Conservation (phyloP, 768 basidiomycete genomes). For the Mycena olivaceomarginata region DNA sequence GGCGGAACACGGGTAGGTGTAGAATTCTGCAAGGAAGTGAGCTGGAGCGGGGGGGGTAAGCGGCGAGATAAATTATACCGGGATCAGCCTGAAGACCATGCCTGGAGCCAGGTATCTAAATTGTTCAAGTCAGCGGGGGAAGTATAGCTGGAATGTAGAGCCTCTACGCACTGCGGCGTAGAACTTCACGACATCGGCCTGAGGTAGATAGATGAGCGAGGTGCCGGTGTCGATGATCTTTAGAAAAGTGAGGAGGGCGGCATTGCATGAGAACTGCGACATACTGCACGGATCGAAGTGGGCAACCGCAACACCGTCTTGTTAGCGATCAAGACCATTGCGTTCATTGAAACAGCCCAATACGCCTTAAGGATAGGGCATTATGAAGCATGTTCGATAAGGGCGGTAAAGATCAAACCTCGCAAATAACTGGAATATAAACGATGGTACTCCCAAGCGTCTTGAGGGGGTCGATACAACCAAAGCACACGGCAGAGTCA, state of each 20-base stretch:
- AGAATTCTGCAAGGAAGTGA: conserved; percentile 62
- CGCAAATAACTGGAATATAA: conserved; percentile 61
- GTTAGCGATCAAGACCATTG: conserved; percentile 56
- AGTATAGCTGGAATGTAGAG: neutral
- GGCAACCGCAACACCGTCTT: conserved; percentile 34
- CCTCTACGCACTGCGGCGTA: conserved; percentile 62
- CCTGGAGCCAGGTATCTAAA: conserved; percentile 70
- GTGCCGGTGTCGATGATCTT: conserved; percentile 85
- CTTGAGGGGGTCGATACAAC: conserved; percentile 59
- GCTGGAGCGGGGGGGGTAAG: neutral
- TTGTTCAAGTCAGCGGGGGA: neutral
- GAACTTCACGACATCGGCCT: conserved; percentile 62
- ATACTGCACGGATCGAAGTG: conserved; percentile 61
- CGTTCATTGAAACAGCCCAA: conserved; percentile 74
- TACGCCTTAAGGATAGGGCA: conserved; percentile 65
- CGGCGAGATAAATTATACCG: conserved; percentile 51
- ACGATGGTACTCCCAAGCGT: conserved; percentile 46
- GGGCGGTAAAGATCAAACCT: conserved; percentile 50
- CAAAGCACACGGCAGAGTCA: conserved; percentile 72
- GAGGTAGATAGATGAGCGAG: conserved; percentile 77
- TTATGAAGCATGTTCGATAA: neutral
- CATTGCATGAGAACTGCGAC: conserved; percentile 17
- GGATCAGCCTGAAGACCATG: conserved; percentile 64
- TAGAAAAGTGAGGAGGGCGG: neutral
- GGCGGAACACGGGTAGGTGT: conserved; percentile 71